Evolutionary conservation across 2,329 filamentous ascomycete species (phyloP).

Genomic region (Apiospora pterosperma): DNA sequence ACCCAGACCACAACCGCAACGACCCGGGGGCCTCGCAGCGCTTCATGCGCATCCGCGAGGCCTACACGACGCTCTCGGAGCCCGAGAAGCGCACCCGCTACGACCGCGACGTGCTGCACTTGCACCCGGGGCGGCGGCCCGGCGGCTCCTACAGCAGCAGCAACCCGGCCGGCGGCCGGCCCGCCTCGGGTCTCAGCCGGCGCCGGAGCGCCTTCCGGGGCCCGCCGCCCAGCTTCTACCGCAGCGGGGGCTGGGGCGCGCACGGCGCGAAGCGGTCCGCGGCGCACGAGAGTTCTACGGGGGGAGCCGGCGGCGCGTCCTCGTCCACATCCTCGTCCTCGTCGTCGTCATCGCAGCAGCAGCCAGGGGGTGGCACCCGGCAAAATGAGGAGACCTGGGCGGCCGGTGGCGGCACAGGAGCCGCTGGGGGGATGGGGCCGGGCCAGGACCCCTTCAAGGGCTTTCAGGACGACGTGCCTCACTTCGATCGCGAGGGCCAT

Average conservation of each 20-base stretch:
- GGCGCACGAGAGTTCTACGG: slow-evolving; percentile 42
- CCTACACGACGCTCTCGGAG: slow-evolving; percentile 74
- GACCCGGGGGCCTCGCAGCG: slow-evolving; percentile 69
- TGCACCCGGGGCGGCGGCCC: slow-evolving; percentile 19
- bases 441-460: slow-evolving; percentile 47
- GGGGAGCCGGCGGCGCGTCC: slow-evolving; percentile 11
- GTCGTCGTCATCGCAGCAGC: slow-evolving; percentile 9
- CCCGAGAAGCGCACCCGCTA: slow-evolving; percentile 74
- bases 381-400: slow-evolving; percentile 10
- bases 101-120: slow-evolving; percentile 64
- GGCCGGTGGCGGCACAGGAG: slow-evolving; percentile 5
- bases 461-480: slow-evolving; percentile 55
- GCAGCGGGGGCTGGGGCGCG: slow-evolving; percentile 72
- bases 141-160: slow-evolving; percentile 53
- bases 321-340: slow-evolving; percentile 12
- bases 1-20: slow-evolving; percentile 83
- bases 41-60: slow-evolving; percentile 82
- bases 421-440: slow-evolving; percentile 54
- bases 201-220: slow-evolving; percentile 75
- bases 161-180: slow-evolving; percentile 67
- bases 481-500: slow-evolving; percentile 76
- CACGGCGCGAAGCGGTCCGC: slow-evolving; percentile 57
- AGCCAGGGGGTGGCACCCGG: slow-evolving; percentile 13
- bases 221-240: slow-evolving; percentile 86
- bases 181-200: slow-evolving; percentile 76